Evolutionary conservation across 441 rosid species (phyloP), one percentile per base, ranked within the genome.

Genomic region (Geranium incanum): DNA sequence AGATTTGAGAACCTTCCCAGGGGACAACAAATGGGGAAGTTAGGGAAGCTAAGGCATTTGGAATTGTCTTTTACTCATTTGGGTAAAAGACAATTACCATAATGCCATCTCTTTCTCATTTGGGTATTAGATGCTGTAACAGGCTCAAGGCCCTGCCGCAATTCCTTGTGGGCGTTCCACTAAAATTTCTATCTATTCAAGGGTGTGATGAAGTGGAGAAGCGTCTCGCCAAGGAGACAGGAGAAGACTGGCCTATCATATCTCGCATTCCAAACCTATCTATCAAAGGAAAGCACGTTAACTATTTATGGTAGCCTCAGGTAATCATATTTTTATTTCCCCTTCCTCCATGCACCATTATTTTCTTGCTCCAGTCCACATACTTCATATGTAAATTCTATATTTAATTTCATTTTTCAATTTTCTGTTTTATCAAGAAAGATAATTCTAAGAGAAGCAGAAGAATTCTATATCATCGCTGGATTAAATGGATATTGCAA

Each of bases 31-130:
- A 52, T 52, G n/a, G 60, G 60, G 18, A 52, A 52, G n/a, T 15
- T 52, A 12, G 11, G 4, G 5, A 52, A 52, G n/a, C 18, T 52
- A 15, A 52, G 60, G 11, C 60, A 52, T 15, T 15, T 52, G n/a
- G 15, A 52, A 5, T 5, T 52, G 11, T 0, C 1, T 7, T 1
- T 1, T 28, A 11, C 8, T n/a, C n/a, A n/a, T n/a, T n/a, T n/a
- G n/a, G n/a, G n/a, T n/a, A n/a, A n/a, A n/a, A n/a, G 5, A 37
- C 41, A 38, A 38, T 38, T 3, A 38, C 41, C 6, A 38, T 38
- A n/a, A 70, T 75, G 78, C 78, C 71, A 5, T 0, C 23, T 43
- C 78, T 75, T 55, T n/a, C 2, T 16, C 15, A 15, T 9, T 57
- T 75, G 28, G 11, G 5, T 7, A 37, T 75, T 37, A 5, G 3